Percentiles rank a stretch among this genome's conserved stretches.
These are phyloP conservation scores for Buddleja alternifolia DNA, from an alignment of 257 asterid genomes.

Conservation along the genomic window DNA sequence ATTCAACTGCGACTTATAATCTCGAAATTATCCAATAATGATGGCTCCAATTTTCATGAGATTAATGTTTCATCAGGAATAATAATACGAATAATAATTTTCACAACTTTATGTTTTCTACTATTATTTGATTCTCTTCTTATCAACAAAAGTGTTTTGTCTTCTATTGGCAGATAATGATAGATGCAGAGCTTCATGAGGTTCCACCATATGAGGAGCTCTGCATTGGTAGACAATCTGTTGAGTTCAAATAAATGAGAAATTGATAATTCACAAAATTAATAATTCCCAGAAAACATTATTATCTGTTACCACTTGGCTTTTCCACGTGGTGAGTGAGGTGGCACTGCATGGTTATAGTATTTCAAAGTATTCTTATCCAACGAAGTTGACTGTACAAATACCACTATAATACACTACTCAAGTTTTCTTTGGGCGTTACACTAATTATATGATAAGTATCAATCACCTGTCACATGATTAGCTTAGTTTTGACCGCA, in stretches of 20 bases:
- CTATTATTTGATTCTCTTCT: constrained; percentile 18
- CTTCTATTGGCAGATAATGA: constrained; percentile 17
- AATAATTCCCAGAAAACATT: constrained; percentile 6
- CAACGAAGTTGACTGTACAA: no score
- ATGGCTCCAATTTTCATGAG: no score
- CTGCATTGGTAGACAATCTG: constrained; percentile 11
- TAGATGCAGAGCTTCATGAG: constrained; percentile 15
- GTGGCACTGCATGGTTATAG: constrained; percentile 30
- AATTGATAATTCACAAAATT: neutral
- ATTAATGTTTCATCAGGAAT: no score
- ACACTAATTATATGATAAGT: no score
- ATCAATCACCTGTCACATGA: no score
- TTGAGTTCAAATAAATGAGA: neutral
- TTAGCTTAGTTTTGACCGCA: no score
- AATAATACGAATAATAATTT: neutral
- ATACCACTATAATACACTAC: no score
- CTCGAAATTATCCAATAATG: no score
- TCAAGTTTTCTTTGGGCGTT: no score
- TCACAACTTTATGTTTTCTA: neutral
- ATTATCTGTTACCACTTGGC: constrained; percentile 14
- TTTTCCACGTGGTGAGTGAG: constrained; percentile 31
- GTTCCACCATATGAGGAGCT: constrained; percentile 42
- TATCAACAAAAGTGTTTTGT: constrained; percentile 11
- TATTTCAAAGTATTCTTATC: no score
- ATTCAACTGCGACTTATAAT: no score